Conservation (phyloP, 2,329 filamentous ascomycete species). For the Penicillium digitatum region DNA sequence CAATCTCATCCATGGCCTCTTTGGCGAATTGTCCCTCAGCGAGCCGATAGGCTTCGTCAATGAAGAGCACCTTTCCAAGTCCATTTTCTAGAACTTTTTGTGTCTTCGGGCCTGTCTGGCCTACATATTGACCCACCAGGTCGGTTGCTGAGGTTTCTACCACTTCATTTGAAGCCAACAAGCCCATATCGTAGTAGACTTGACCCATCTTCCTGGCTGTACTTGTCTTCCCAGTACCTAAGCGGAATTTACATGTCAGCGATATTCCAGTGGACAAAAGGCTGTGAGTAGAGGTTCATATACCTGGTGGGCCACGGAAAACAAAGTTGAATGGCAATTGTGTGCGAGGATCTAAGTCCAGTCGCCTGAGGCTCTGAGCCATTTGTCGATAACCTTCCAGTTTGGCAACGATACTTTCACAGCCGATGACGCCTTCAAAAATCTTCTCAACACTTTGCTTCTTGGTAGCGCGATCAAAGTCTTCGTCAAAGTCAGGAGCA, state of each 20-base stretch:
- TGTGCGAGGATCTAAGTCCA: constrained; percentile 54
- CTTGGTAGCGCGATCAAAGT: constrained; percentile 53
- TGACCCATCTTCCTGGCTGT: constrained; percentile 71
- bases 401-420: constrained; percentile 51
- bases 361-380: constrained; percentile 49
- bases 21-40: constrained; percentile 55
- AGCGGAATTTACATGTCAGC: not conserved
- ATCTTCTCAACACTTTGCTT: constrained; percentile 50
- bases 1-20: constrained; percentile 52
- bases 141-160: constrained; percentile 65
- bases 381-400: constrained; percentile 55
- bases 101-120: constrained; percentile 66
- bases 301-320: constrained; percentile 63
- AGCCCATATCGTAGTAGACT: constrained; percentile 70
- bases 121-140: constrained; percentile 64
- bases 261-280: not conserved
- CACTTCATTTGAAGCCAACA: constrained; percentile 58
- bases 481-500: constrained; percentile 53
- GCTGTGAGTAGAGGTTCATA: not conserved
- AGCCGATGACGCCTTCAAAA: constrained; percentile 58
- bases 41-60: constrained; percentile 70
- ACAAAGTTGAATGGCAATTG: constrained; percentile 65
- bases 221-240: constrained; percentile 68
- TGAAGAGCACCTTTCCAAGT: constrained; percentile 63
- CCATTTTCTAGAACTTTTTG: constrained; percentile 57